These are phyloP conservation scores for Pseudocercospora ulei DNA, from an alignment of 2,329 filamentous ascomycete genomes.

Conservation along the genomic window DNA sequence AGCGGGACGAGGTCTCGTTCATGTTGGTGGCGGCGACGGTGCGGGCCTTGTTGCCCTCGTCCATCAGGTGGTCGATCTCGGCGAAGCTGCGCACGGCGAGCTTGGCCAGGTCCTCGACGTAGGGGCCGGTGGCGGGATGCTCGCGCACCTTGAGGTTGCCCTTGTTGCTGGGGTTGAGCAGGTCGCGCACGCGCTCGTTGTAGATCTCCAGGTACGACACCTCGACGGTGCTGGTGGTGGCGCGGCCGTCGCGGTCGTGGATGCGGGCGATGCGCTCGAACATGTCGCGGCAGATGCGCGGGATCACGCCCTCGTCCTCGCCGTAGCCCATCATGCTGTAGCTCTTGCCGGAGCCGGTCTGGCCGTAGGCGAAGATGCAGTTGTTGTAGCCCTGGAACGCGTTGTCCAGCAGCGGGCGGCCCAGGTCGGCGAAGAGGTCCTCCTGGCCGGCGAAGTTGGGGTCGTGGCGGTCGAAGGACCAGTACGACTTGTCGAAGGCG, in stretches of 20 bases:
- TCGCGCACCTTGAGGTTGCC: conserved; percentile 95
- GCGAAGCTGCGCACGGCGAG: conserved; percentile 84
- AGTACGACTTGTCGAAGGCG: conserved; percentile 94
- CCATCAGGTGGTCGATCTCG: conserved; percentile 97
- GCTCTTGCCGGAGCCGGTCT: conserved; percentile 96
- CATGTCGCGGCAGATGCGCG: conserved; percentile 95
- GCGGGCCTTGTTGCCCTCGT: conserved; percentile 96
- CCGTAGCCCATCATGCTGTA: conserved; percentile 99
- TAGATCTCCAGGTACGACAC: conserved; percentile 99
- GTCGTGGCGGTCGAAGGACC: conserved; percentile 83
- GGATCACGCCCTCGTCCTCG: conserved; percentile 88
- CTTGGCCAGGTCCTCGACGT: conserved; percentile 95
- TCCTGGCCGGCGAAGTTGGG: conserved; percentile 81
- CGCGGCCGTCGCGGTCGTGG: conserved; percentile 58
- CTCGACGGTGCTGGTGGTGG: conserved; percentile 78
- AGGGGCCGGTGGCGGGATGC: conserved; percentile 92
- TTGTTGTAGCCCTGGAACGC: conserved; percentile 98
- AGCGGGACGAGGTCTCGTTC: conserved; percentile 98
- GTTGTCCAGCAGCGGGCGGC: conserved; percentile 86
- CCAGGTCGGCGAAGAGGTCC: conserved; percentile 70
- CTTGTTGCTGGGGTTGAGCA: conserved; percentile 90
- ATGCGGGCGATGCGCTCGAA: conserved; percentile 71
- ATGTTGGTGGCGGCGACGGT: conserved; percentile 98
- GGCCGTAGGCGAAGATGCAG: conserved; percentile 97
- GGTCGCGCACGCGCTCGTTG: conserved; percentile 91